Evolutionary conservation across 2,329 filamentous ascomycete species (phyloP), one percentile per base, ranked within the genome.

Genomic region (Cytospora mali): DNA sequence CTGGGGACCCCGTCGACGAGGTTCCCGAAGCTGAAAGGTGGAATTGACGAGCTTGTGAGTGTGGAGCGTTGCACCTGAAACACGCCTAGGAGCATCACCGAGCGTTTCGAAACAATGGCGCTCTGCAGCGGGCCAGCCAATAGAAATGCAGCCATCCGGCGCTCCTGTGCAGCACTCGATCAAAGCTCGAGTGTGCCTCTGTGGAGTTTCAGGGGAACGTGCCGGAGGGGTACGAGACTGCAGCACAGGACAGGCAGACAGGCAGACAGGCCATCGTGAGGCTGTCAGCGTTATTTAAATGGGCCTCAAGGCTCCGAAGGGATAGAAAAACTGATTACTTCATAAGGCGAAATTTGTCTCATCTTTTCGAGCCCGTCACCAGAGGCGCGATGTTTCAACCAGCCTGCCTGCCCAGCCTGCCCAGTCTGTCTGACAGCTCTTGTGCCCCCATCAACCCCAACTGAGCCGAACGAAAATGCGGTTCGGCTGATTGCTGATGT

Each of bases 41-140:
- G 57, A 55, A 60, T 50, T 52, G 54, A 61, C 59, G 58, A 51
- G 57, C 62, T 53, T 54, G 61, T 49, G 62, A 54, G 62, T n/a
- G 62, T 63, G 63, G 68, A 61, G 57, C 55, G 60, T 64, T 48
- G 64, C 66, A 71, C 68, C 69, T 71, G 70, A 71, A 71, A 71
- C 70, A 62, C 63, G 62, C 60, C 67, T 62, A 68, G 65, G 67
- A 64, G 64, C 63, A 64, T 64, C 68, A 68, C 68, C 66, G 55
- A 61, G 53, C 42, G 64, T 66, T 66, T 66, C 62, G 64, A 66
- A 66, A 66, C 64, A 64, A 64, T 56, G 57, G 61, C 64, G 61
- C 59, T 63, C 58, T 63, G 64, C 64, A 64, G 39, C 39, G 10
- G 23, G 46, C 53, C 54, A 49, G 13, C 64, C 64, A 66, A 66